Base-by-base conservation (phyloP, 75 land plant species). In the Selaginella tamariscina region DNA sequence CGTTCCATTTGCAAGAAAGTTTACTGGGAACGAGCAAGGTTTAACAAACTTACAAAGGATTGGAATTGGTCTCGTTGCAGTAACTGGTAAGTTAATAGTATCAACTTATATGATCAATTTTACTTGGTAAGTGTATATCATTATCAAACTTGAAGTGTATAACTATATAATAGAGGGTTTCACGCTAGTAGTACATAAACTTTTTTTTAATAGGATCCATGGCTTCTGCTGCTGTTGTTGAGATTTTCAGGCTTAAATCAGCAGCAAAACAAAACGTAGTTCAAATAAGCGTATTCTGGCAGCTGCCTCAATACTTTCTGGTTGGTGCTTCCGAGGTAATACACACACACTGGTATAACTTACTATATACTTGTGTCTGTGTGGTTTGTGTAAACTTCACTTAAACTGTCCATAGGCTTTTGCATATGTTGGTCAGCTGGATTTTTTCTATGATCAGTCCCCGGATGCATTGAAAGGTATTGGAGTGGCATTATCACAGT, bases 381-480 rank as follows among this genome's bases (percentile, higher is more conserved):
- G n/a, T n/a, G n/a, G n/a, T n/a, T n/a, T n/a, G n/a, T n/a, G n/a
- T n/a, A n/a, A n/a, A n/a, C n/a, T n/a, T n/a, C n/a, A n/a, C n/a
- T n/a, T n/a, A n/a, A n/a, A n/a, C n/a, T n/a, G n/a, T n/a, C n/a
- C n/a, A n/a, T n/a, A n/a, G n/a, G n/a, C n/a, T n/a, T 59, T 57
- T 28, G 29, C 30, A 15, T 59, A 23, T n/a, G 21, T 59, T 27
- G 62, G 62, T 8, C 62, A 59, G 26, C 26, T 59, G 62, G 62
- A 59, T 27, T 59, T 59, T n/a, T 59, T 59, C 21, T 59, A 59
- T n/a, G 62, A 59, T 5, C 62, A 59, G 26, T 59, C 62, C 2
- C 62, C 62, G 2, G 62, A 59, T 59, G 62, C 62, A 2, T 9
- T 59, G 23, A 59, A 21, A n/a, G 62, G 62, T n/a, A n/a, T 59